Base-by-base conservation (phyloP, 768 basidiomycete species). In the Fomitopsis serialis region DNA sequence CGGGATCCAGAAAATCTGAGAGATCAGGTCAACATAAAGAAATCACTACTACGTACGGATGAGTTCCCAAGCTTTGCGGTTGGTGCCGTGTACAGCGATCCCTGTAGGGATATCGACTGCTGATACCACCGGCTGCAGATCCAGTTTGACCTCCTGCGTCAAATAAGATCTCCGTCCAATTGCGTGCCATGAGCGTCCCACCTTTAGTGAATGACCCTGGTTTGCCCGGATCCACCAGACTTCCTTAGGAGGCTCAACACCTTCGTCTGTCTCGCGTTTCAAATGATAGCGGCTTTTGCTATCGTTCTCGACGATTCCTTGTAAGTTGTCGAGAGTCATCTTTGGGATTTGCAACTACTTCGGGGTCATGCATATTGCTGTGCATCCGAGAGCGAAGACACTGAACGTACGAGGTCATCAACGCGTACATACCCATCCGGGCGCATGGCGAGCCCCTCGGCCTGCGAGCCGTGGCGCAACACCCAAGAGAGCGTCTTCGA, bases 401-500 rank as follows among this genome's bases (percentile, higher is more conserved):
- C 23, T 22, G n/a, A 42, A 77, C 89, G 61, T 64, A 97, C 96
- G 60, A 98, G 73, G 58, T 95, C 92, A 2, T 74, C 70, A 6
- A 98, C 89, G 58, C 79, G 78, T 2, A 93, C 83, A 63, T 85
- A 98, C 15, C 96, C 96, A 63, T 98, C 96, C 27, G 75, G 63
- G 8, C 95, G 81, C 73, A 98, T 87, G 3, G 72, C 62, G 4
- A 98, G 65, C 0, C 85, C 81, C 56, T 95, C 85, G 35, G 80
- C 81, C 58, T 81, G 74, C 19, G 94, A 92, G 0, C 88, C 92
- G 66, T 98, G 96, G 3, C 95, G 80, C n/a, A 98, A 79, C 23
- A 98, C 73, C 79, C 88, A 98, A 0, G 93, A 87, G 9, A 98
- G 71, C 0, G 90, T 89, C 69, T 97, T 98, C 13, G 90, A 92